Conservation (phyloP, 495 filamentous ascomycete species). For the Daldinia childiae region DNA sequence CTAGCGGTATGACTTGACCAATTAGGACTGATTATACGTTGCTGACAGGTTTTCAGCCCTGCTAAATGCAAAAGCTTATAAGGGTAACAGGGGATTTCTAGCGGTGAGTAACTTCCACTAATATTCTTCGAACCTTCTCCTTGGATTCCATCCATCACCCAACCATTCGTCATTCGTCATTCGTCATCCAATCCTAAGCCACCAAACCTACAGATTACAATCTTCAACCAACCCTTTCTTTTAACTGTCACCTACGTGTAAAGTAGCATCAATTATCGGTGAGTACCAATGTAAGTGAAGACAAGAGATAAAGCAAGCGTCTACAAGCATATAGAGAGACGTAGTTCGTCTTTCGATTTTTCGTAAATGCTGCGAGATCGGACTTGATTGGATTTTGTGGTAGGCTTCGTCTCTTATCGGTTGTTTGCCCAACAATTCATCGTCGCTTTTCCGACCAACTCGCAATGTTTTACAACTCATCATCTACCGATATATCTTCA, state of each 20-base stretch:
- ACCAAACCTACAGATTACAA: neutral
- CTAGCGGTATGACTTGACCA: neutral
- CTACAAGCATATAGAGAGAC: neutral
- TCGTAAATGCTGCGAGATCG: neutral
- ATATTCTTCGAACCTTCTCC: neutral
- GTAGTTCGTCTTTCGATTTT: neutral
- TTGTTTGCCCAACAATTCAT: neutral
- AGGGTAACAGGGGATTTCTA: neutral
- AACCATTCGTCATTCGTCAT: neutral
- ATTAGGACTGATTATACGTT: neutral
- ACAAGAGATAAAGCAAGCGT: neutral
- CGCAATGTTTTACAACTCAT: neutral
- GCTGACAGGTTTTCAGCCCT: conserved; percentile 13
- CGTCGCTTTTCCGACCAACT: neutral
- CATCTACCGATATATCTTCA: neutral
- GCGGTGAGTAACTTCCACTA: conserved; percentile 8
- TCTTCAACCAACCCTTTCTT: neutral
- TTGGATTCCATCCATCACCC: neutral
- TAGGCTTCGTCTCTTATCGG: neutral
- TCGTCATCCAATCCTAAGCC: neutral
- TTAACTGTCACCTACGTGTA: neutral
- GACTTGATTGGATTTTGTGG: neutral
- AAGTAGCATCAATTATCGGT: neutral
- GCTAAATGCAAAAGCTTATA: conserved; percentile 1
- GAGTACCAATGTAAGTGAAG: neutral